Evolutionary conservation across 345 rosid species (phyloP).

Genomic region (Schrenkiella parvula): DNA sequence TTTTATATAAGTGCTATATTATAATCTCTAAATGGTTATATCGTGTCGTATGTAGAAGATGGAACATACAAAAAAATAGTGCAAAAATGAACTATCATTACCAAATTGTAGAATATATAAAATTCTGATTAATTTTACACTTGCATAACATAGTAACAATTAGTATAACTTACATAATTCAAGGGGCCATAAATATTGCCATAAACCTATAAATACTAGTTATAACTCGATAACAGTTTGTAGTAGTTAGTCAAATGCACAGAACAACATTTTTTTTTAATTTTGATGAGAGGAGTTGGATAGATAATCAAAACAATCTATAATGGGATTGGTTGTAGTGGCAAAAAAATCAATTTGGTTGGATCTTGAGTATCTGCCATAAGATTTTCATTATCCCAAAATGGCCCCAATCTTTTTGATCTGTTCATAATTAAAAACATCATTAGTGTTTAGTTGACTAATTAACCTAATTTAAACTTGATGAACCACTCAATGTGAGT

Average conservation of each 20-base stretch:
- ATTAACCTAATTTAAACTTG: conserved; percentile 15
- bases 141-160: too few relatives aligned
- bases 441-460: conserved; percentile 28
- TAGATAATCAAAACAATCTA: conserved; percentile 11
- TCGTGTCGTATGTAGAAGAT: too few relatives aligned
- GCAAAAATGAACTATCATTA: too few relatives aligned
- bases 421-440: conserved; percentile 25
- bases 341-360: conserved; percentile 26
- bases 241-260: not conserved
- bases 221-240: not conserved
- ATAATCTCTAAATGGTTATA: too few relatives aligned
- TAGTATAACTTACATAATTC: too few relatives aligned
- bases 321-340: conserved; percentile 27
- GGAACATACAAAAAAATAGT: too few relatives aligned
- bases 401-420: conserved; percentile 16
- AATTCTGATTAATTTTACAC: too few relatives aligned
- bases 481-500: conserved; percentile 21
- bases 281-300: not conserved
- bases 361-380: conserved; percentile 23
- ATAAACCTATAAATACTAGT: not conserved
- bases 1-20: too few relatives aligned
- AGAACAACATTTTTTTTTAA: too few relatives aligned
- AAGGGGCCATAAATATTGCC: too few relatives aligned
- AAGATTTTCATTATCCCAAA: conserved; percentile 13
- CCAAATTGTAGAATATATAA: too few relatives aligned